These are phyloP conservation scores for Arthromyces matolae DNA, from an alignment of 768 basidiomycete genomes.

Conservation along the genomic window DNA sequence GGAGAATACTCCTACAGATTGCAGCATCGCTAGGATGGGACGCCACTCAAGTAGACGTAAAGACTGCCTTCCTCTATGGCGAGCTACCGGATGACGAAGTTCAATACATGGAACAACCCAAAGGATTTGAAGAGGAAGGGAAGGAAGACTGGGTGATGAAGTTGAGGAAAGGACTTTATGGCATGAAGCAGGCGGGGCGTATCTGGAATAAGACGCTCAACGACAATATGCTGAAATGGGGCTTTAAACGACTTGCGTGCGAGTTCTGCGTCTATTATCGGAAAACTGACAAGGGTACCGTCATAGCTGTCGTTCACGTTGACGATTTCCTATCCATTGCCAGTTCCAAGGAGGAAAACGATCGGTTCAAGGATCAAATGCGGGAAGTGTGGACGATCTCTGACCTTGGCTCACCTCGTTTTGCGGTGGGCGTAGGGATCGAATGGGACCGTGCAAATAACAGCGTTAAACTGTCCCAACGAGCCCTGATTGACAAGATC, in stretches of 20 bases:
- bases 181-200: conserved; percentile 10
- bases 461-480: conserved; percentile 18
- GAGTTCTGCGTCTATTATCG: conserved; percentile 29
- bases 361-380: conserved; percentile 25
- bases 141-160: conserved; percentile 17
- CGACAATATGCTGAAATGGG: conserved; percentile 19
- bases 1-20: conserved; percentile 26
- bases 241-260: conserved; percentile 21
- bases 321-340: conserved; percentile 27
- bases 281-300: conserved; percentile 1
- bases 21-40: conserved; percentile 23
- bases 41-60: conserved; percentile 31
- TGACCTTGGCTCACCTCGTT: conserved; percentile 29
- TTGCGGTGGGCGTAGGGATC: conserved; percentile 35
- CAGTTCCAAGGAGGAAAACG: conserved; percentile 12
- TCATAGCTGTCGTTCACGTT: conserved; percentile 28
- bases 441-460: conserved; percentile 18
- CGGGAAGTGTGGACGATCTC: conserved; percentile 26
- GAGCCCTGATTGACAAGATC: conserved; percentile 16
- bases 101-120: conserved; percentile 33
- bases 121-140: conserved; percentile 18
- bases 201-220: conserved; percentile 28
- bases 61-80: conserved; percentile 21
- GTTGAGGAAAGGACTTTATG: conserved; percentile 1
- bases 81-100: conserved; percentile 19